A percentile compares a stretch with the other conserved stretches of the same genome.
Conservation (phyloP, 257 asterid genomes). For the Salvia rosmarinus region DNA sequence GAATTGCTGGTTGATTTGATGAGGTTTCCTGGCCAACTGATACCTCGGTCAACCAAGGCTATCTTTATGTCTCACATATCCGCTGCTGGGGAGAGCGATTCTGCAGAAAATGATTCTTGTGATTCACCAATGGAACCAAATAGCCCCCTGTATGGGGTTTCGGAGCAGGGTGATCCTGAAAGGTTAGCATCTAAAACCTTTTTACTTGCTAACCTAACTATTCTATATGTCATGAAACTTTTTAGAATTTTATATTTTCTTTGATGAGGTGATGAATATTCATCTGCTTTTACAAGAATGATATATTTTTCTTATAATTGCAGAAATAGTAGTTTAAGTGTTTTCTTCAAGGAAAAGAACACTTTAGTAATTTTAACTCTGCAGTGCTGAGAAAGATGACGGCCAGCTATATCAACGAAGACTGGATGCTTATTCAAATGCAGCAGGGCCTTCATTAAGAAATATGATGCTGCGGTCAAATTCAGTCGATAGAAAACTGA, state of each 20-base stretch:
- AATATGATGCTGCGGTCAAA: conserved; percentile 85
- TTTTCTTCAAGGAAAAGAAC: not conserved
- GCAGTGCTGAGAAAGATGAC: conserved; percentile 90
- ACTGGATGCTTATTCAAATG: conserved; percentile 75
- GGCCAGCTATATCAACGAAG: conserved; percentile 66
- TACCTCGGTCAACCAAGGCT: conserved; percentile 81
- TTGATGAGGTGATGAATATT: conserved; percentile 18
- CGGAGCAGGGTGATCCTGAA: conserved; percentile 80
- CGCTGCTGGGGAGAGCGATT: conserved; percentile 98
- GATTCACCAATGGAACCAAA: conserved; percentile 99
- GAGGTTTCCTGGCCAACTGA: conserved; percentile 93
- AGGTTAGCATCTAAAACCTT: conserved; percentile 49
- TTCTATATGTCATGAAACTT: not conserved
- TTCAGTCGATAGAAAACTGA: conserved; percentile 76
- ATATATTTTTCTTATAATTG: conserved; percentile 24
- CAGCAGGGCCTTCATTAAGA: conserved; percentile 82
- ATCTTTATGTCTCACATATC: conserved; percentile 84
- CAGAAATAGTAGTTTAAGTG: conserved; percentile 9
- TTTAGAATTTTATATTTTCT: conserved; percentile 8
- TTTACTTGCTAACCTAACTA: conserved; percentile 6
- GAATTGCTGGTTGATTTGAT: conserved; percentile 81
- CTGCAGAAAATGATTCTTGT: conserved; percentile 99
- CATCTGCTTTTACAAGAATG: not conserved
- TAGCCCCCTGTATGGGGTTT: conserved; percentile 88
- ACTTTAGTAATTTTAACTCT: not conserved